Percentiles rank a stretch among this genome's conserved stretches.
These are phyloP conservation scores for Phytophthora sansomeana DNA, from an alignment of 352 stramenopile species.

Conservation along the genomic window DNA sequence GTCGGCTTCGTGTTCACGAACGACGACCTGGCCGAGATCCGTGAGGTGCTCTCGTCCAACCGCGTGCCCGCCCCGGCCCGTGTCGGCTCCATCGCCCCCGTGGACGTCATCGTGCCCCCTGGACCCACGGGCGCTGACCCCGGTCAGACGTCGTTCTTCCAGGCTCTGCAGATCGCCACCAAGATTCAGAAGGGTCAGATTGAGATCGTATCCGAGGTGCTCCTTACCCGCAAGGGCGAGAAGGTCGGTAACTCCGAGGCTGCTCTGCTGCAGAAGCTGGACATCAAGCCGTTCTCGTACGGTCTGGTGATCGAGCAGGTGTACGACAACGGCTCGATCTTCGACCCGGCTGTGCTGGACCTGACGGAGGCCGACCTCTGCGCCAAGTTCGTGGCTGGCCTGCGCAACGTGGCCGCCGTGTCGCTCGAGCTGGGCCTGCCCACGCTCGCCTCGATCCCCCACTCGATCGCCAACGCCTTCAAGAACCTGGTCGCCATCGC, in stretches of 20 bases:
- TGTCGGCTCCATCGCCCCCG: conserved; percentile 95
- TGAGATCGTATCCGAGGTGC: conserved; percentile 98
- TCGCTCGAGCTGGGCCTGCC: conserved; percentile 97
- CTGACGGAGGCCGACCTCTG: conserved; percentile 98
- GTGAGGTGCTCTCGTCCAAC: conserved; percentile 89
- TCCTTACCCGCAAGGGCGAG: conserved; percentile 95
- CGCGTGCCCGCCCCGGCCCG: conserved; percentile 96
- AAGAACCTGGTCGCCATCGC: conserved; percentile 97
- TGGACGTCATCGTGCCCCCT: conserved; percentile 97
- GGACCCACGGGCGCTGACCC: conserved; percentile 99
- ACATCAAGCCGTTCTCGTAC: conserved; percentile 99
- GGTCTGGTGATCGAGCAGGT: conserved; percentile 96
- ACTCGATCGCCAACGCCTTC: conserved; percentile 99
- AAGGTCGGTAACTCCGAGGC: conserved; percentile 99
- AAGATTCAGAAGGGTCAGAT: conserved; percentile 99
- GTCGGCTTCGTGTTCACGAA: conserved; percentile 99
- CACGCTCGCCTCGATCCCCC: conserved; percentile 97
- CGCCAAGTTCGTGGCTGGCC: conserved; percentile 95
- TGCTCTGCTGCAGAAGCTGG: conserved; percentile 98
- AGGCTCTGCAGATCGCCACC: conserved; percentile 98
- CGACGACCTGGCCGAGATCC: conserved; percentile 94
- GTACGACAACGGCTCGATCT: conserved; percentile 99
- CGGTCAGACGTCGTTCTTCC: conserved; percentile 99
- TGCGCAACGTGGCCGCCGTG: conserved; percentile 95
- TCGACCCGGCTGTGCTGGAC: conserved; percentile 98